phyloP scores from a whole-genome alignment of 208 protist species.

The Crithidia mellificae region DNA sequence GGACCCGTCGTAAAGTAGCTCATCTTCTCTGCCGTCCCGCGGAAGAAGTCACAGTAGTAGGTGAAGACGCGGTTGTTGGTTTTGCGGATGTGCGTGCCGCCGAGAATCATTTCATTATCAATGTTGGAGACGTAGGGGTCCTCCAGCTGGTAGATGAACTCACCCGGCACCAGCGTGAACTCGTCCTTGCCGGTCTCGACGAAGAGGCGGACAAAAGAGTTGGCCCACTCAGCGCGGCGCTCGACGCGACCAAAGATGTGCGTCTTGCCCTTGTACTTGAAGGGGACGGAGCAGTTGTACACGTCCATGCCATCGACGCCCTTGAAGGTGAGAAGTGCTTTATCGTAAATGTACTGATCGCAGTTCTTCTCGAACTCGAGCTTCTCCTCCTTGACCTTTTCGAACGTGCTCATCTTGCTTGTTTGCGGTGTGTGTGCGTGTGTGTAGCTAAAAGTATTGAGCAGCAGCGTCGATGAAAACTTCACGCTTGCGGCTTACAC shows the following conservation, averaged over 20 bases:
- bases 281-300: slow-evolving; percentile 62
- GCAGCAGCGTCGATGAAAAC: not conserved
- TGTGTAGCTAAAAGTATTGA: not conserved
- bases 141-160: slow-evolving; percentile 46
- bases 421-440: not conserved
- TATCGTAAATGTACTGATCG: slow-evolving; percentile 42
- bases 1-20: slow-evolving; percentile 62
- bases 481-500: not conserved
- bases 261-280: slow-evolving; percentile 40
- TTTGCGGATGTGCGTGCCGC: slow-evolving; percentile 54
- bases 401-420: slow-evolving; percentile 36
- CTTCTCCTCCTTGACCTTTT: slow-evolving; percentile 47
- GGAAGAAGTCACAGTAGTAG: slow-evolving; percentile 63
- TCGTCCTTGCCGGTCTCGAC: slow-evolving; percentile 50
- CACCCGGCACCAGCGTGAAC: slow-evolving; percentile 45
- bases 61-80: slow-evolving; percentile 39
- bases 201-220: slow-evolving; percentile 54
- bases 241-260: slow-evolving; percentile 55
- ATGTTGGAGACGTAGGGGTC: slow-evolving; percentile 60
- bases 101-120: slow-evolving; percentile 47
- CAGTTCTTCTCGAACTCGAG: slow-evolving; percentile 45
- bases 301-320: slow-evolving; percentile 53
- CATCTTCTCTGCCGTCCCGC: slow-evolving; percentile 35
- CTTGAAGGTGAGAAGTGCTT: slow-evolving; percentile 44
- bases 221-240: slow-evolving; percentile 53